These are phyloP conservation scores for Rutstroemia sp. DNA, from an alignment of 2,329 filamentous ascomycete species.

Conservation along the genomic window DNA sequence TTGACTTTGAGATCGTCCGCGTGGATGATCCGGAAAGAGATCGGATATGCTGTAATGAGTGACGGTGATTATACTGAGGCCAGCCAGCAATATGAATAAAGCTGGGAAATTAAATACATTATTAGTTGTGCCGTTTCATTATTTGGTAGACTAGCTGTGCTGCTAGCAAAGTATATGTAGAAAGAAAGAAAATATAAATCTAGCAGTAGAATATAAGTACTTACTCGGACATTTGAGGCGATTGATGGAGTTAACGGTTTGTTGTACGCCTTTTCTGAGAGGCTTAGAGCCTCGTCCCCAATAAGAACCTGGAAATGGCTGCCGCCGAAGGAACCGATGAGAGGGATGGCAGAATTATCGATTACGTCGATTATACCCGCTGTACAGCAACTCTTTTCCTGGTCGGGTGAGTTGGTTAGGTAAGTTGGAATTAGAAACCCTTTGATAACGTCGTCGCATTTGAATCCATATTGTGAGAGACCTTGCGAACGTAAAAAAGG, in stretches of 20 bases:
- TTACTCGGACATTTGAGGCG: constrained; percentile 8
- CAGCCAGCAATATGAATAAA: constrained; percentile 44
- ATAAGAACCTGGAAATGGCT: not conserved
- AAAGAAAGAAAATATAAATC: not conserved
- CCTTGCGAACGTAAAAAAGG: too few relatives aligned
- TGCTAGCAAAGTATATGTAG: not conserved
- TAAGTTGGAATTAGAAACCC: not conserved
- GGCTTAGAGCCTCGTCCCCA: constrained; percentile 9
- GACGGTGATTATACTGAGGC: constrained; percentile 37
- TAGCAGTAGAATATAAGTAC: not conserved
- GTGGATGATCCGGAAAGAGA: constrained; percentile 3
- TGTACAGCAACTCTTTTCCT: not conserved
- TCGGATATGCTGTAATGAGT: constrained; percentile 5
- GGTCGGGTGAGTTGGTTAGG: not conserved
- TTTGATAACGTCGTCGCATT: not conserved
- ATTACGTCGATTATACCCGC: too few relatives aligned
- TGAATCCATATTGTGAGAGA: too few relatives aligned
- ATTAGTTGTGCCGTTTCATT: not conserved
- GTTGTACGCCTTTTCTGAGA: not conserved
- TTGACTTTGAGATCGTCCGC: constrained; percentile 29
- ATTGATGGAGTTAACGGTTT: not conserved
- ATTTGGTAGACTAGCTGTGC: not conserved
- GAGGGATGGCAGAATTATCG: not conserved
- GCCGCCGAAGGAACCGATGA: not conserved
- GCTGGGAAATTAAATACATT: constrained; percentile 29